These are phyloP conservation scores for Mallotus nudiflorus DNA, from an alignment of 345 rosid species.

Conservation along the genomic window DNA sequence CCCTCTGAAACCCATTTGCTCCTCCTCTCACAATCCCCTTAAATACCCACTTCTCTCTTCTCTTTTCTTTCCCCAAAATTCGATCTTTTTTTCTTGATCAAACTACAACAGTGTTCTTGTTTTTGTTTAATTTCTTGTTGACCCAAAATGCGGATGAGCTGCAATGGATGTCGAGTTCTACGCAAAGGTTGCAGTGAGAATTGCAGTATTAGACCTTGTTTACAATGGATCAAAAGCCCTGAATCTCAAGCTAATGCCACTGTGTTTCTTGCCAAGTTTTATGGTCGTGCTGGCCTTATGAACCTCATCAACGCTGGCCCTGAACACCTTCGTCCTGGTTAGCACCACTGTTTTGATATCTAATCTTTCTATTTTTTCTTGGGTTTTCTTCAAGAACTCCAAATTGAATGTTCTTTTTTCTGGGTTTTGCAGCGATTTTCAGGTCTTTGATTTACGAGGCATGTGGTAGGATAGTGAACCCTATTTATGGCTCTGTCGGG, in stretches of 20 bases:
- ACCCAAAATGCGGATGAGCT: slow-evolving; percentile 61
- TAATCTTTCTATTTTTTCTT: neutral
- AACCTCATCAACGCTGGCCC: slow-evolving; percentile 98
- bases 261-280: slow-evolving; percentile 92
- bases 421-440: slow-evolving; percentile 61
- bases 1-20: slow-evolving; percentile 45
- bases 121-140: neutral
- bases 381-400: neutral
- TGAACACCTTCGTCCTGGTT: slow-evolving; percentile 94
- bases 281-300: slow-evolving; percentile 96
- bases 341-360: no score
- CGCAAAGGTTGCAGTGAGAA: slow-evolving; percentile 93
- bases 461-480: slow-evolving; percentile 94
- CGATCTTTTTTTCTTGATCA: neutral
- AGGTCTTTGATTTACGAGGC: slow-evolving; percentile 96
- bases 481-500: slow-evolving; percentile 95
- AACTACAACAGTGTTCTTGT: neutral
- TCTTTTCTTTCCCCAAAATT: neutral
- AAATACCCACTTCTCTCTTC: neutral
- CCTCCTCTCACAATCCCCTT: neutral
- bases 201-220: slow-evolving; percentile 88
- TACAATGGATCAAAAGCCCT: slow-evolving; percentile 92
- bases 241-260: slow-evolving; percentile 97
- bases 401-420: neutral
- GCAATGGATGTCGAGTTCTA: slow-evolving; percentile 96